These are phyloP conservation scores for Auriscalpium vulgare DNA, from an alignment of 768 basidiomycete genomes.

Conservation along the genomic window DNA sequence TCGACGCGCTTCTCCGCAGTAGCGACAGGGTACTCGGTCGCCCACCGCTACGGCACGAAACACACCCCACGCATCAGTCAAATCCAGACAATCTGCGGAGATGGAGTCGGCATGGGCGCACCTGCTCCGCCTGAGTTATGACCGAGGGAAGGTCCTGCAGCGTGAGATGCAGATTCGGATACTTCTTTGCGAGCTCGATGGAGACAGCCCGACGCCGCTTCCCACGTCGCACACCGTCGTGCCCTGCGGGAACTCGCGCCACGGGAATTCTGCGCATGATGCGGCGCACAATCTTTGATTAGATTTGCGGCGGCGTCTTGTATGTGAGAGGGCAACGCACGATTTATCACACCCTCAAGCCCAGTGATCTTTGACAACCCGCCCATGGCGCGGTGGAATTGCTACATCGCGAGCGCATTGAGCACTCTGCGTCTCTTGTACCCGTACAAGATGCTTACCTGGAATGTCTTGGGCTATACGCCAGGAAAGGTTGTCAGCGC, in stretches of 20 bases:
- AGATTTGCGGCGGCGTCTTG: not conserved
- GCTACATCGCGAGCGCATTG: not conserved
- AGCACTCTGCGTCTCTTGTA: too few species aligned
- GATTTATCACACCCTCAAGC: not conserved
- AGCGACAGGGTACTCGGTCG: not conserved
- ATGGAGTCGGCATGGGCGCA: constrained; percentile 3
- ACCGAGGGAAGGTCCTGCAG: constrained; percentile 25
- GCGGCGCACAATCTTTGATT: not conserved
- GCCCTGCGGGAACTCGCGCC: constrained; percentile 14
- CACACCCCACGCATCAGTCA: too few species aligned
- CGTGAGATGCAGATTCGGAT: constrained; percentile 21
- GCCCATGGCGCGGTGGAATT: not conserved
- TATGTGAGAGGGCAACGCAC: not conserved
- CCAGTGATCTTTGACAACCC: not conserved
- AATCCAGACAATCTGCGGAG: too few species aligned
- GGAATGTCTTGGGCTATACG: not conserved
- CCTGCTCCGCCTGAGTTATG: constrained; percentile 15
- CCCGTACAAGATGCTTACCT: too few species aligned
- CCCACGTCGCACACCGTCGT: constrained; percentile 23
- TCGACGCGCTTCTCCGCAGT: not conserved
- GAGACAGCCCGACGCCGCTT: constrained; percentile 24
- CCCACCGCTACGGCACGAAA: not conserved
- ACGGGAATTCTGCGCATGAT: constrained; percentile 16
- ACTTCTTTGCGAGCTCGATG: constrained; percentile 18
- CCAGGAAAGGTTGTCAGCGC: not conserved